Percentiles rank a stretch among this genome's conserved stretches.
These are phyloP conservation scores for Nicotiana tabacum DNA, from an alignment of 257 asterid species.

Conservation along the genomic window DNA sequence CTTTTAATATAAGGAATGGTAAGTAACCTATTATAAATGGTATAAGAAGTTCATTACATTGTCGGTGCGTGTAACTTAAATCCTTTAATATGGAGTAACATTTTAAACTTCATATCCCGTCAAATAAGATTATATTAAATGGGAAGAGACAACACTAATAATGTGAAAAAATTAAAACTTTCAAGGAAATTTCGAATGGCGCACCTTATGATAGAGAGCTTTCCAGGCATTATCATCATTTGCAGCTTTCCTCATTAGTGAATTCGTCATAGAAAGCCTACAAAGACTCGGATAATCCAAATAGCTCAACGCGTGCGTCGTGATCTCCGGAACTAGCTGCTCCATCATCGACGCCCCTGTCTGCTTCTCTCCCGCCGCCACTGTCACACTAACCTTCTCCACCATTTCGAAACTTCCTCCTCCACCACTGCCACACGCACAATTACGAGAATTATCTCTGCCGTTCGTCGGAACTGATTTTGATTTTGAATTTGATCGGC, in stretches of 20 bases:
- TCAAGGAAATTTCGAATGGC: not conserved
- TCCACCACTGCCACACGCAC: conserved; percentile 10
- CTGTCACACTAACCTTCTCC: conserved; percentile 27
- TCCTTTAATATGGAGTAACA: not conserved
- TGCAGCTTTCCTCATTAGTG: conserved; percentile 91
- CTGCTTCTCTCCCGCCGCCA: conserved; percentile 54
- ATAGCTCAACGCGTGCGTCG: conserved; percentile 88
- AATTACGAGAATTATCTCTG: not conserved
- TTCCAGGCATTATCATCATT: conserved; percentile 98
- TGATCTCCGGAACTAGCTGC: conserved; percentile 97
- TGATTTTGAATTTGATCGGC: conserved; percentile 20
- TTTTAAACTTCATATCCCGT: not conserved
- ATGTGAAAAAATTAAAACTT: not conserved
- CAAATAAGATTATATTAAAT: not conserved
- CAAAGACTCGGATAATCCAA: conserved; percentile 95
- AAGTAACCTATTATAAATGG: too few species aligned
- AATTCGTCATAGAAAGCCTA: conserved; percentile 94
- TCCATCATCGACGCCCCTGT: conserved; percentile 98
- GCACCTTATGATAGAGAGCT: conserved; percentile 86
- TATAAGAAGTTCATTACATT: too few species aligned
- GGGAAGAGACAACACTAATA: not conserved
- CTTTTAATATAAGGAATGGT: too few species aligned
- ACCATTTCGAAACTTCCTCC: conserved; percentile 7
- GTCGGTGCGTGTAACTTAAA: too few species aligned
- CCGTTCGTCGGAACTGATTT: conserved; percentile 24